phyloP scores from a whole-genome alignment of 129 eudicot species.

The Rutidosis leptorrhynchoides region DNA sequence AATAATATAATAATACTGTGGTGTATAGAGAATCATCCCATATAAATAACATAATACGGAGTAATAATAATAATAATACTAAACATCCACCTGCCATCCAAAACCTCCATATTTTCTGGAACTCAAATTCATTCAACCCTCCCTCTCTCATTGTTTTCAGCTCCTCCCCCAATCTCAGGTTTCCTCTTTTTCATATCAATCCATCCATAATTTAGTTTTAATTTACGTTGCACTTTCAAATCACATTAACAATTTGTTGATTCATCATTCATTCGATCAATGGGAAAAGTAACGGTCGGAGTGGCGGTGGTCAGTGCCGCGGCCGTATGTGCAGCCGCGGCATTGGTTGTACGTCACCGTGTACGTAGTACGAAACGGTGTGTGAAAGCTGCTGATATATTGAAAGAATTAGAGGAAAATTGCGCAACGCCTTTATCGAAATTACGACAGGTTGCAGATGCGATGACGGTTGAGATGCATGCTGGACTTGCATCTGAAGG shows the following conservation, averaged over 20 bases:
- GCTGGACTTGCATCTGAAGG: slow-evolving; percentile 89
- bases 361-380: slow-evolving; percentile 39
- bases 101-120: background rate
- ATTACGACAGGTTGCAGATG: slow-evolving; percentile 69
- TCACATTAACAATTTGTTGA: background rate
- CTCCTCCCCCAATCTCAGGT: background rate
- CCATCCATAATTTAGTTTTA: background rate
- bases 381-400: slow-evolving; percentile 45
- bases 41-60: too few relatives aligned
- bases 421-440: slow-evolving; percentile 52
- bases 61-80: too few relatives aligned
- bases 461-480: slow-evolving; percentile 86
- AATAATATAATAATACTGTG: too few relatives aligned
- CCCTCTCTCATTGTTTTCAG: background rate
- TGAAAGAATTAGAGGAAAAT: slow-evolving; percentile 69
- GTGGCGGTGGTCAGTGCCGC: slow-evolving; percentile 65
- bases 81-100: background rate
- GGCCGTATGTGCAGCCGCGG: slow-evolving; percentile 64
- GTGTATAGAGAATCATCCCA: too few relatives aligned
- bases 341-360: slow-evolving; percentile 48
- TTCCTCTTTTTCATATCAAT: background rate
- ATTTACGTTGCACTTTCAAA: background rate
- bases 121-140: background rate
- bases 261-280: background rate
- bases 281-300: slow-evolving; percentile 54